Evolutionary conservation across 2,329 filamentous ascomycete genomes (phyloP).

Genomic region (Penicillium sp.): DNA sequence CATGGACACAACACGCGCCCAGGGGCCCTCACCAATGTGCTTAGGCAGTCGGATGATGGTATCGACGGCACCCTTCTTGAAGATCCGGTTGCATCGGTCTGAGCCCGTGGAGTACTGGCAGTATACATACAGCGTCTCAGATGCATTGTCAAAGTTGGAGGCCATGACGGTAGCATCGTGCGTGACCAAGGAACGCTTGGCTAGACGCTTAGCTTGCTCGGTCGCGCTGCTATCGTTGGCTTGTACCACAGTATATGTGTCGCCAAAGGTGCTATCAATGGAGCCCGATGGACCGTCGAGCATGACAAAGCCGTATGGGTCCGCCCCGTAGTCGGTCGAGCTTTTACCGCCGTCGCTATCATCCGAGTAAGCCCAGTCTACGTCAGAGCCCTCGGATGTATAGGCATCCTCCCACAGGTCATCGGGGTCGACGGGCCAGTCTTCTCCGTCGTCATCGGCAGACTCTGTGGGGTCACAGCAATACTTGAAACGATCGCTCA

Average conservation of each 20-base stretch:
- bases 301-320: not conserved
- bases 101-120: not conserved
- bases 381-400: not conserved
- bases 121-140: not conserved
- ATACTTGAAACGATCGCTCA: not conserved
- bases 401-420: not conserved
- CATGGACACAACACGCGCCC: not conserved
- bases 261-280: not conserved
- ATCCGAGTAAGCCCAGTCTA: not conserved
- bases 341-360: not conserved
- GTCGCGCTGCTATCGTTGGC: not conserved
- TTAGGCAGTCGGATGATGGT: not conserved
- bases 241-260: not conserved
- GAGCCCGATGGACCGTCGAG: not conserved
- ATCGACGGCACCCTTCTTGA: not conserved
- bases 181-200: not conserved
- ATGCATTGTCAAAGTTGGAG: not conserved
- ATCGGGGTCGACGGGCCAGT: not conserved
- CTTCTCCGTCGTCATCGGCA: not conserved
- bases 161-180: not conserved
- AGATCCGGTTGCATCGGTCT: not conserved
- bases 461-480: not conserved
- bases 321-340: not conserved
- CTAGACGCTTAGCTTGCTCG: too few relatives aligned
- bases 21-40: not conserved